Evolutionary conservation across 306 rosid species (phyloP).

Genomic region (Vigna nakashimae): DNA sequence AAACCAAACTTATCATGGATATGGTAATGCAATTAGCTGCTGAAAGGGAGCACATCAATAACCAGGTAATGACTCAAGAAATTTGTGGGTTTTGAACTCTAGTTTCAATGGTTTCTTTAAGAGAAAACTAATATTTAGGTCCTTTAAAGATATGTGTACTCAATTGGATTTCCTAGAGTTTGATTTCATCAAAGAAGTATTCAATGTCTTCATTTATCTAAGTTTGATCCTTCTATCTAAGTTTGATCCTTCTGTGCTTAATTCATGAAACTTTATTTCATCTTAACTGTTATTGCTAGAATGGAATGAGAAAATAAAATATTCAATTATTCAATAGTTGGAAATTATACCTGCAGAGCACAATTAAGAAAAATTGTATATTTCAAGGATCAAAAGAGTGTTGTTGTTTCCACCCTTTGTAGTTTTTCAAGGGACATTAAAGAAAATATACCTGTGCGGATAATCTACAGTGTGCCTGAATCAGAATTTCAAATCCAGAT

Average conservation of each 20-base stretch:
- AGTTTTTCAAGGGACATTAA: background rate
- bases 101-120: background rate
- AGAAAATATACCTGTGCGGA: background rate
- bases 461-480: background rate
- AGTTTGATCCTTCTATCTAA: background rate
- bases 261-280: constrained; percentile 1
- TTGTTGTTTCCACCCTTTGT: background rate
- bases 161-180: constrained; percentile 16
- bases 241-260: background rate
- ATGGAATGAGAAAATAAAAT: constrained; percentile 1
- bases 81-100: constrained; percentile 15
- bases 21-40: constrained; percentile 71
- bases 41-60: constrained; percentile 80
- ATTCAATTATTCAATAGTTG: background rate
- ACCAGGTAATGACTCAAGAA: constrained; percentile 60
- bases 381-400: constrained; percentile 19
- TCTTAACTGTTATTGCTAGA: constrained; percentile 1
- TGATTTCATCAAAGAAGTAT: constrained; percentile 16
- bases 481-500: background rate
- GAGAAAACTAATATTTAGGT: background rate
- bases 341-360: constrained; percentile 21
- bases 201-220: background rate
- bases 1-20: constrained; percentile 72
- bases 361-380: constrained; percentile 11
- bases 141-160: constrained; percentile 11